A percentile compares a stretch with the other conserved stretches of the same genome.
phyloP scores from a whole-genome alignment of 108 stramenopile species.

The Cylindrotheca closterium region DNA sequence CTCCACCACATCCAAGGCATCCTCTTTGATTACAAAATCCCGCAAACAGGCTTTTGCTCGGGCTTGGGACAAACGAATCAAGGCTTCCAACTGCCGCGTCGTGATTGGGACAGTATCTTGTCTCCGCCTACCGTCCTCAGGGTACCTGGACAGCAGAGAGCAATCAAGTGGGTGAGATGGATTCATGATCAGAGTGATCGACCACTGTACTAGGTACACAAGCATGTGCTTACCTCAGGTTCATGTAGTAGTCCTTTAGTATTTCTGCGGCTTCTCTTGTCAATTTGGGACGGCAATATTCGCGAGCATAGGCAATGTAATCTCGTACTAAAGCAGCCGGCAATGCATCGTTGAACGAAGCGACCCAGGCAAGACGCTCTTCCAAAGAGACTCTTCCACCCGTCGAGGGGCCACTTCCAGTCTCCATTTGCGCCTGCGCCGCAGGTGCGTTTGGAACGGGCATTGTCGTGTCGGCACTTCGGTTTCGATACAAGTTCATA shows the following conservation, averaged over 20 bases:
- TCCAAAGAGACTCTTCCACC: conserved; percentile 42
- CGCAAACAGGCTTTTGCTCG: conserved; percentile 94
- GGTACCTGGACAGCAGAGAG: no score
- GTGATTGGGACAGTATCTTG: conserved; percentile 92
- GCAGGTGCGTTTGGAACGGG: not conserved
- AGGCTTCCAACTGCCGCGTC: conserved; percentile 94
- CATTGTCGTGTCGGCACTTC: conserved; percentile 1
- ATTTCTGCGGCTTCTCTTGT: conserved; percentile 80
- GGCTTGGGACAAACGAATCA: conserved; percentile 93
- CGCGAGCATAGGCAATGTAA: conserved; percentile 95
- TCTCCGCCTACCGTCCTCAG: conserved; percentile 38
- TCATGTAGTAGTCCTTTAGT: conserved; percentile 91
- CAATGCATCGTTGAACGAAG: conserved; percentile 70
- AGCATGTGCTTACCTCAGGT: conserved; percentile 67
- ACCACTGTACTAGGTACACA: no score
- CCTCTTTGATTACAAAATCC: conserved; percentile 86
- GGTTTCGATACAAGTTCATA: conserved; percentile 74
- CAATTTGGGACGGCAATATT: conserved; percentile 91
- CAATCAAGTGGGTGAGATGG: conserved; percentile 9
- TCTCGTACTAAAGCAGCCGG: conserved; percentile 86
- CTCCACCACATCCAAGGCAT: conserved; percentile 97
- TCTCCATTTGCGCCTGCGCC: not conserved
- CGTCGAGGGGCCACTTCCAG: conserved; percentile 6
- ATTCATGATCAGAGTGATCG: not conserved
- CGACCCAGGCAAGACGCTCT: conserved; percentile 77